Evolutionary conservation across 805 yeast species (phyloP), one percentile per base, ranked within the genome.

Genomic region (Sugiyamaella smithiae): DNA sequence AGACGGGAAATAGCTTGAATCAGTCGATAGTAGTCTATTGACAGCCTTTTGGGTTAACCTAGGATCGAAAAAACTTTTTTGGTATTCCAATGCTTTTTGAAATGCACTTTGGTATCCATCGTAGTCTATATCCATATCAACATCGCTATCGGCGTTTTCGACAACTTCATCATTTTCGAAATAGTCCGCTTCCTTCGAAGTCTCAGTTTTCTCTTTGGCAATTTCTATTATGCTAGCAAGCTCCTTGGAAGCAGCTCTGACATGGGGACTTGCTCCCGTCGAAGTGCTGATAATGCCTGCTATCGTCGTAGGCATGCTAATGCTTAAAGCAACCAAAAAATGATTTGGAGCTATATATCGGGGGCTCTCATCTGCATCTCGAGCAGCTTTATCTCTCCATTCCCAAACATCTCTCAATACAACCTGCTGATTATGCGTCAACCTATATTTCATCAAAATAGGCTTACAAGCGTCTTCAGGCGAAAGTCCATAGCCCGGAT

Each of bases 301-400:
- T 0, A 80, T 67, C 48, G 79, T 82, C 0, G 76, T 73, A 2
- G 97, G 95, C 6, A 73, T 67, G 31, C 75, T 57, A 3, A 75
- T 68, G 4, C 81, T 81, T 38, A 93, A 65, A 0, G 83, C 74
- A 0, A 83, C 81, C 32, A 93, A 62, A 11, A 84, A 64, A 57
- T 84, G 93, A 60, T 88, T 89, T 4, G 96, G 80, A 91, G 90
- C 84, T 12, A 93, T 73, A 59, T 72, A 91, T 52, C 95, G 72
- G 1, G 84, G 80, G 1, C 95, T 85, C 67, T 93, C 99, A 64
- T 93, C 99, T 41, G 78, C 75, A 32, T 69, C 57, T 55, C 95
- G 75, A 1, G 97, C 98, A 29, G 76, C 61, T 1, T 52, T 44
- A 63, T 93, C 98, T 65, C 99, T 78, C 97, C 97, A 93, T 37